These are phyloP conservation scores for Pontederia crassipes DNA, from an alignment of 176 grass and related monocot species.

Conservation along the genomic window DNA sequence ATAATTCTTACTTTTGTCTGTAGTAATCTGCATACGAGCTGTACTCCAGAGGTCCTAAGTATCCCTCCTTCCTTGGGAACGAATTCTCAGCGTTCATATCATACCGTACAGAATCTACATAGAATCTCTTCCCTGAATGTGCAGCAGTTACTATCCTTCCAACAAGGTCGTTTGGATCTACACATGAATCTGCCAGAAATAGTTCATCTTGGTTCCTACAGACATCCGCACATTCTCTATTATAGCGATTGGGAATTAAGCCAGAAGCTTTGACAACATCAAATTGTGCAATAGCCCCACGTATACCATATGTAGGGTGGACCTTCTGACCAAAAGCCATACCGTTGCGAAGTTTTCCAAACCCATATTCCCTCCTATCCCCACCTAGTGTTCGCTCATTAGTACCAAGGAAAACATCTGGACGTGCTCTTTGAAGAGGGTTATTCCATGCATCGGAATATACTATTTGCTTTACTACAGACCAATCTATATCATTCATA, in stretches of 20 bases:
- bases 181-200: slow-evolving; percentile 76
- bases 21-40: slow-evolving; percentile 97
- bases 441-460: slow-evolving; percentile 88
- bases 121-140: slow-evolving; percentile 98
- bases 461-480: slow-evolving; percentile 66
- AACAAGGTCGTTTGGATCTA: slow-evolving; percentile 68
- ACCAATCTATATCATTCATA: slow-evolving; percentile 82
- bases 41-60: slow-evolving; percentile 86
- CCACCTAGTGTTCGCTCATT: slow-evolving; percentile 94
- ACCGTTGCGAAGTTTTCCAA: slow-evolving; percentile 76
- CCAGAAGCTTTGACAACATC: slow-evolving; percentile 99
- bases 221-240: slow-evolving; percentile 27
- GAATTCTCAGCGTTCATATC: slow-evolving; percentile 98
- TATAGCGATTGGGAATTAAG: slow-evolving; percentile 60
- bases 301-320: slow-evolving; percentile 97
- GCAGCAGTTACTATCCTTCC: slow-evolving; percentile 94
- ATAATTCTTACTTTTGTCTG: slow-evolving; percentile 66
- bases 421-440: slow-evolving; percentile 88
- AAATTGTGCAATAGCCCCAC: slow-evolving; percentile 88
- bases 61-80: slow-evolving; percentile 95
- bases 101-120: slow-evolving; percentile 73
- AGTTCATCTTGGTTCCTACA: slow-evolving; percentile 49
- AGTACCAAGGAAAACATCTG: slow-evolving; percentile 92
- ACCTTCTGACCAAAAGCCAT: slow-evolving; percentile 70
- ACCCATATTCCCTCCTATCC: slow-evolving; percentile 96